phyloP scores from a whole-genome alignment of 2,329 filamentous ascomycete species.

The Fusarium tricinctum region DNA sequence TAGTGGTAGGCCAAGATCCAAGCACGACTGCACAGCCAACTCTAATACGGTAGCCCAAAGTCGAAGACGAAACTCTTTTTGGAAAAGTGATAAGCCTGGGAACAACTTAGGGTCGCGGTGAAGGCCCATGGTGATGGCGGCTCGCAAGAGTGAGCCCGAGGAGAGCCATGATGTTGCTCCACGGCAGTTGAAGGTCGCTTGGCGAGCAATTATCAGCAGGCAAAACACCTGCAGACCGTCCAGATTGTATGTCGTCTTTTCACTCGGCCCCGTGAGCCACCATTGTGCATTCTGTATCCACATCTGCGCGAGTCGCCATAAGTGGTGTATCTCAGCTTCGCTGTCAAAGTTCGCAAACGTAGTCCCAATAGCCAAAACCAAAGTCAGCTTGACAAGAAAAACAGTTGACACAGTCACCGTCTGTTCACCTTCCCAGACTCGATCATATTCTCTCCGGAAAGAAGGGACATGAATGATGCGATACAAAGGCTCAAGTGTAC shows the following conservation, averaged over 20 bases:
- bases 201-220: conserved; percentile 43
- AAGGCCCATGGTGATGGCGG: conserved; percentile 48
- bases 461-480: conserved; percentile 46
- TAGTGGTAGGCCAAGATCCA: conserved; percentile 45
- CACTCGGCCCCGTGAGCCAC: conserved; percentile 47
- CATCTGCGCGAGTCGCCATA: conserved; percentile 40
- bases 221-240: conserved; percentile 48
- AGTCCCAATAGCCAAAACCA: conserved; percentile 46
- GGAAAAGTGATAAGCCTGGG: conserved; percentile 34
- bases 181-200: conserved; percentile 48
- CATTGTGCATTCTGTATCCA: conserved; percentile 50
- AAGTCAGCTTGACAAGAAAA: conserved; percentile 42
- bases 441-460: conserved; percentile 44
- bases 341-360: conserved; percentile 36
- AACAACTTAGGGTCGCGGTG: conserved; percentile 46
- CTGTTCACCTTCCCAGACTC: conserved; percentile 35
- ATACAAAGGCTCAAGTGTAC: conserved; percentile 48
- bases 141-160: conserved; percentile 42
- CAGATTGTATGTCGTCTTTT: conserved; percentile 47
- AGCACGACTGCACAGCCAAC: conserved; percentile 41
- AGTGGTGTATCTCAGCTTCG: conserved; percentile 32
- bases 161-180: conserved; percentile 49
- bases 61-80: conserved; percentile 42
- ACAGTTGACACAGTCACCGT: conserved; percentile 19
- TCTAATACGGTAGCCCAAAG: conserved; percentile 48